Base-by-base conservation (phyloP, 495 filamentous ascomycete species). In the Podospora pseudocomata region DNA sequence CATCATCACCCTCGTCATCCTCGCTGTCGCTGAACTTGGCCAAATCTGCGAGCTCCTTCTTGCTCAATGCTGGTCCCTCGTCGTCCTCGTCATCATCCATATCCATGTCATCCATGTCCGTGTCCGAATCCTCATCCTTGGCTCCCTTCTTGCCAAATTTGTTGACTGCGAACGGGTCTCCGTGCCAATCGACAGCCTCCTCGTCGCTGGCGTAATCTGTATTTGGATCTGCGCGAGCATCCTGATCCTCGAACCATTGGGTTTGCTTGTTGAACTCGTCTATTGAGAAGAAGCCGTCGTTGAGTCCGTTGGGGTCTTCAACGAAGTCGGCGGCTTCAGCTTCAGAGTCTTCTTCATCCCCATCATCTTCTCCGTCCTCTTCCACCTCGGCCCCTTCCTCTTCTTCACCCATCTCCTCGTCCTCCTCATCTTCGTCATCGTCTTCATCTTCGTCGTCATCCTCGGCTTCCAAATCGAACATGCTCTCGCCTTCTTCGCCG, bases 251-350 rank as follows among this genome's bases (percentile, higher is more conserved):
- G 39, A 96, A 85, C 67, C 89, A 86, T 72, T 96, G 91, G 4
- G 92, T 90, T 73, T 96, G 91, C 72, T 89, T 92, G 84, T 99
- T 99, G 85, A 99, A 99, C 63, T 97, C 89, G 68, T 98, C 93
- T 69, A 99, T 96, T 1, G 92, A 97, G 80, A 99, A 99, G 80
- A 99, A 99, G 4, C 93, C 95, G 74, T 99, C 95, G 75, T 99
- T 99, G 76, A 92, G 79, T 28, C 86, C 85, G 69, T 83, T 75
- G 44, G 84, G 81, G 63, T 86, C 84, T 64, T 85, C 80, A 18
- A 84, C 78, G 28, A 82, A 73, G 32, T 78, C 78, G n/a, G 80
- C 78, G 26, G 71, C 71, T 26, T 80, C 80, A 5, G 75, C 79
- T 0, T 79, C 72, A 4, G 77, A 74, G 0, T 74, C 71, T 0